Conservation (phyloP, 2,329 filamentous ascomycete genomes). For the Alternaria brassicae region DNA sequence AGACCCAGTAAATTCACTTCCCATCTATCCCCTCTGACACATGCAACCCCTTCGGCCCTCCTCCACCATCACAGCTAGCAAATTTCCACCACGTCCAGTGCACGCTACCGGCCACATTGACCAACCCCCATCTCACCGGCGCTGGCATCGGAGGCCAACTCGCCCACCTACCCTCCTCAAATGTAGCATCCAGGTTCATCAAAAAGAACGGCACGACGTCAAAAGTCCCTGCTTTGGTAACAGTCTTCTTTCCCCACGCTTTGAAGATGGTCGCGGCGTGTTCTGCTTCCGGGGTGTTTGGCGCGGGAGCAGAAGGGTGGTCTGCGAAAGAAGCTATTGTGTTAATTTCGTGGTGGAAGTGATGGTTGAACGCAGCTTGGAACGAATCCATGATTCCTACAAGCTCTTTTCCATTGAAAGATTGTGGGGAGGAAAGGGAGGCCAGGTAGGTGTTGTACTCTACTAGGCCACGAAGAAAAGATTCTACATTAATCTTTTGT, state of each 20-base stretch:
- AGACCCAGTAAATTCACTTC: neutral
- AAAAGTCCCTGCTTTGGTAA: slow-evolving; percentile 65
- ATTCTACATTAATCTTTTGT: slow-evolving; percentile 21
- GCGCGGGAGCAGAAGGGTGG: slow-evolving; percentile 60
- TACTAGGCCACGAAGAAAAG: slow-evolving; percentile 37
- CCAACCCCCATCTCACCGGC: slow-evolving; percentile 65
- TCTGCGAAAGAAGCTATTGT: slow-evolving; percentile 48
- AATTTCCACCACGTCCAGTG: slow-evolving; percentile 70
- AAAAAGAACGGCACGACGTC: slow-evolving; percentile 71
- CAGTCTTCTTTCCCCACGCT: slow-evolving; percentile 68
- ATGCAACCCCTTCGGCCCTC: slow-evolving; percentile 57
- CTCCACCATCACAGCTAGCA: slow-evolving; percentile 65
- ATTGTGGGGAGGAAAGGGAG: slow-evolving; percentile 14
- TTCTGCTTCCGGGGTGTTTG: slow-evolving; percentile 53
- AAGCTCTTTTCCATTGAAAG: slow-evolving; percentile 36
- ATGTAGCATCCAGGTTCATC: slow-evolving; percentile 66
- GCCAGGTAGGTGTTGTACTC: slow-evolving; percentile 36
- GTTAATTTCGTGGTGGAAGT: slow-evolving; percentile 47
- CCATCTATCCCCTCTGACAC: slow-evolving; percentile 2
- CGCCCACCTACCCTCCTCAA: slow-evolving; percentile 66
- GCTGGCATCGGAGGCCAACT: slow-evolving; percentile 71
- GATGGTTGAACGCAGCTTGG: slow-evolving; percentile 35
- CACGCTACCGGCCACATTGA: slow-evolving; percentile 65
- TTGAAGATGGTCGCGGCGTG: slow-evolving; percentile 62
- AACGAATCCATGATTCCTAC: slow-evolving; percentile 38